A percentile compares a stretch with the other conserved stretches of the same genome.
phyloP scores from a whole-genome alignment of 805 yeast species.

The Ogataea corticis region DNA sequence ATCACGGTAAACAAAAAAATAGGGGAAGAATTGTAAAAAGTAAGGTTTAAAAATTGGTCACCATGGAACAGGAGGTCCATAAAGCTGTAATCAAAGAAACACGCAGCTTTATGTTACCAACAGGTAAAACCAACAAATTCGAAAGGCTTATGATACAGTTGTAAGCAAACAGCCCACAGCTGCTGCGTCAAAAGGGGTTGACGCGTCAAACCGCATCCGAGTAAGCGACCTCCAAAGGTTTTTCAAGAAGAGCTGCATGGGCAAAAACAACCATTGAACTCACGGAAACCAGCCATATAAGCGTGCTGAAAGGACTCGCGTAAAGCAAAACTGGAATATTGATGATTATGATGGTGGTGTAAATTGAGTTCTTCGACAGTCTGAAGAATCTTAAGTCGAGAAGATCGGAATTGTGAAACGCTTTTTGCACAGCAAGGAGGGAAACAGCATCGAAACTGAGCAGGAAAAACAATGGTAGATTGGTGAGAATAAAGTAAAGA shows the following conservation, averaged over 20 bases:
- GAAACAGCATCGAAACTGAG: conserved; percentile 48
- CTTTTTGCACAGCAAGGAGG: conserved; percentile 41
- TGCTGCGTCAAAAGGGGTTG: not conserved
- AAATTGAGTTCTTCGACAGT: conserved; percentile 75
- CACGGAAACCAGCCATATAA: conserved; percentile 91
- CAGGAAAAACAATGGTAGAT: conserved; percentile 77
- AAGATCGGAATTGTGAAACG: conserved; percentile 28
- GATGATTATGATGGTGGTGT: conserved; percentile 76
- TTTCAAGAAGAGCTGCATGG: conserved; percentile 90
- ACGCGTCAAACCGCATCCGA: conserved; percentile 55
- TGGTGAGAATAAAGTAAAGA: conserved; percentile 81
- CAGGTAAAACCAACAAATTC: too few relatives aligned
- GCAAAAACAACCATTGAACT: conserved; percentile 74
- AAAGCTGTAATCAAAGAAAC: too few relatives aligned
- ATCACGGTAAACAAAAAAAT: too few relatives aligned
- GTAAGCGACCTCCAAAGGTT: conserved; percentile 92
- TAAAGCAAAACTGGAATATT: conserved; percentile 54
- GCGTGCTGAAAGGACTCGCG: conserved; percentile 85
- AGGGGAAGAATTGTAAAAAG: too few relatives aligned
- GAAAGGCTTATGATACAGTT: too few relatives aligned
- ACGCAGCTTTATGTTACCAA: too few relatives aligned
- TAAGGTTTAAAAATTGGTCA: too few relatives aligned
- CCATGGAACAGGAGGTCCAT: too few relatives aligned
- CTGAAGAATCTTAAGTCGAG: conserved; percentile 47
- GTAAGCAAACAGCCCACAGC: not conserved